These are phyloP conservation scores for Carex cristatella DNA, from an alignment of 176 grass and related monocot species.

Conservation along the genomic window DNA sequence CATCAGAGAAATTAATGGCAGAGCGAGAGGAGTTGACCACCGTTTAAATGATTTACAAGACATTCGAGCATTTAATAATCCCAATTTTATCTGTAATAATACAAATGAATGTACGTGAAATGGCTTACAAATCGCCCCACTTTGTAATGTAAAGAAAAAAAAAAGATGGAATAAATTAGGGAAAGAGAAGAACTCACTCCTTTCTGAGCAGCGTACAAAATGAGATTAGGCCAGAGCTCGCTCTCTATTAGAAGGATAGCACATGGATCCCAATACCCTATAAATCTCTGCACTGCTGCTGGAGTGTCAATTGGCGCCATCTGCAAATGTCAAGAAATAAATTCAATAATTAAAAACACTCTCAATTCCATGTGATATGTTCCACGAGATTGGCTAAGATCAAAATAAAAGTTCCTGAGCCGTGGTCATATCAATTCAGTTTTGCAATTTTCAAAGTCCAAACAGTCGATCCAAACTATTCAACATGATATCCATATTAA, in stretches of 20 bases:
- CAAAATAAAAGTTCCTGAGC: too few relatives aligned
- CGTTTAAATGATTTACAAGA: slow-evolving; percentile 72
- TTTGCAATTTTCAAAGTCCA: too few relatives aligned
- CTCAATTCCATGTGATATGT: background rate
- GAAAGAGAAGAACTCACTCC: slow-evolving; percentile 30
- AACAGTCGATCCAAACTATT: too few relatives aligned
- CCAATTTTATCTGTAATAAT: slow-evolving; percentile 63
- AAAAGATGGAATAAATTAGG: background rate
- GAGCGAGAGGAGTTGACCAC: slow-evolving; percentile 53
- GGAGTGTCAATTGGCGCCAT: slow-evolving; percentile 85
- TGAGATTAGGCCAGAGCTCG: slow-evolving; percentile 96
- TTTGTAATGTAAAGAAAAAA: background rate
- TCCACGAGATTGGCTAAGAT: too few relatives aligned
- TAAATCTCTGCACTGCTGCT: slow-evolving; percentile 47
- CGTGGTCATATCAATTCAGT: too few relatives aligned
- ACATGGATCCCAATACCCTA: slow-evolving; percentile 73
- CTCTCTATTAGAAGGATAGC: slow-evolving; percentile 84
- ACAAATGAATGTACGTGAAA: slow-evolving; percentile 5
- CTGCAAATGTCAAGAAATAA: slow-evolving; percentile 28
- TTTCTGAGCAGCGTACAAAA: slow-evolving; percentile 65
- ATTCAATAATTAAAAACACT: background rate
- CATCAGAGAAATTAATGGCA: slow-evolving; percentile 70
- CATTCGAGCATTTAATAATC: slow-evolving; percentile 83
- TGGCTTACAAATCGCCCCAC: background rate
- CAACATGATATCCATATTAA: too few relatives aligned